These are phyloP conservation scores for Fusarium sp. DNA, from an alignment of 2,329 filamentous ascomycete species.

Conservation along the genomic window DNA sequence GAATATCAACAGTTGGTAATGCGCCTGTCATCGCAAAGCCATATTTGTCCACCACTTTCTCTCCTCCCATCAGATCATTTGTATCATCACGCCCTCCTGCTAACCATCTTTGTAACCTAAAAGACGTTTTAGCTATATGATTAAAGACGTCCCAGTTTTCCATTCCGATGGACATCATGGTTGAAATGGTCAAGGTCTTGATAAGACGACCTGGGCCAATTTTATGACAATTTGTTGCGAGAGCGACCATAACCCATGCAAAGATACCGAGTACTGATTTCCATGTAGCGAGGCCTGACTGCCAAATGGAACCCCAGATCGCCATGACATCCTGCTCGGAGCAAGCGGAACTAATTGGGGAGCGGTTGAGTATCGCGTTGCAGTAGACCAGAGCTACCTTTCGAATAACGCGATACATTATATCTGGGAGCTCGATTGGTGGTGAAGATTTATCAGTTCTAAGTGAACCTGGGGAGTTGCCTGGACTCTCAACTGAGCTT, in stretches of 20 bases:
- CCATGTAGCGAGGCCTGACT: slow-evolving; percentile 60
- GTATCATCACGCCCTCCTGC: slow-evolving; percentile 39
- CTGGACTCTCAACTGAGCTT: slow-evolving; percentile 25
- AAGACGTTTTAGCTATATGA: slow-evolving; percentile 52
- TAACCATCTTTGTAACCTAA: slow-evolving; percentile 60
- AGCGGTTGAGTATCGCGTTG: slow-evolving; percentile 58
- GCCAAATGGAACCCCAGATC: slow-evolving; percentile 63
- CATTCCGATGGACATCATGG: slow-evolving; percentile 59
- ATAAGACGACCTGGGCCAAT: slow-evolving; percentile 59
- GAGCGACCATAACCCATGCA: slow-evolving; percentile 60
- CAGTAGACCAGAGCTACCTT: slow-evolving; percentile 62
- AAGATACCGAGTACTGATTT: slow-evolving; percentile 62
- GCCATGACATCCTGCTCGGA: slow-evolving; percentile 54
- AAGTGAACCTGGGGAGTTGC: slow-evolving; percentile 29
- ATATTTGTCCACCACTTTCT: slow-evolving; percentile 45
- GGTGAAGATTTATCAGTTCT: slow-evolving; percentile 32
- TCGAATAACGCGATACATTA: slow-evolving; percentile 62
- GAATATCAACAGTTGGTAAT: slow-evolving; percentile 37
- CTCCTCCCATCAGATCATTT: slow-evolving; percentile 44
- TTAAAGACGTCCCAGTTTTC: slow-evolving; percentile 63
- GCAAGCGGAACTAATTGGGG: slow-evolving; percentile 58
- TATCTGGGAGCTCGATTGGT: slow-evolving; percentile 51
- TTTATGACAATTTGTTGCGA: slow-evolving; percentile 56
- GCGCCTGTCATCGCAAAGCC: slow-evolving; percentile 40
- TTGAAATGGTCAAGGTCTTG: slow-evolving; percentile 59